These are phyloP conservation scores for Pseudopyrenochaeta lycopersici DNA, from an alignment of 2,329 filamentous ascomycete species.

Conservation along the genomic window DNA sequence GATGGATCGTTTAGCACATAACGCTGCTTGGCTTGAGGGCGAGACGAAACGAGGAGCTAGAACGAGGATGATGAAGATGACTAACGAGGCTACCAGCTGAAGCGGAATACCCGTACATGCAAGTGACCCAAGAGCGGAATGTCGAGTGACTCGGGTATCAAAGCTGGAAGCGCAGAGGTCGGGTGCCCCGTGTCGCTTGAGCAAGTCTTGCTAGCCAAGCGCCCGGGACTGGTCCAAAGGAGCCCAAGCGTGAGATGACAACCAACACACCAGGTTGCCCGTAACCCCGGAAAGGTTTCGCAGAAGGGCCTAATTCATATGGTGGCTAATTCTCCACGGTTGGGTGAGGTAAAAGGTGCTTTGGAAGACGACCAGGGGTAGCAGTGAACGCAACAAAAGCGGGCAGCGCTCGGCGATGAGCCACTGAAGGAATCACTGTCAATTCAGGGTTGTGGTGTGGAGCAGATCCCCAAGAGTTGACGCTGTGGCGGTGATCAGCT, in stretches of 20 bases:
- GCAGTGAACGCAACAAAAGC: constrained; percentile 21
- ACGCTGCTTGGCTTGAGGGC: constrained; percentile 28
- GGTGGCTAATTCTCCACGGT: constrained; percentile 26
- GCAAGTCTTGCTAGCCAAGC: constrained; percentile 29
- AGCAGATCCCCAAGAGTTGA: constrained; percentile 29
- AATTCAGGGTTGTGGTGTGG: constrained; percentile 19
- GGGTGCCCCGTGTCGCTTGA: constrained; percentile 39
- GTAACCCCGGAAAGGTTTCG: constrained; percentile 8
- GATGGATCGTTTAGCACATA: constrained; percentile 31
- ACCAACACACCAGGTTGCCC: constrained; percentile 7
- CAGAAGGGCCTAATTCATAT: constrained; percentile 22
- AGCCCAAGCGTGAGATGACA: constrained; percentile 20
- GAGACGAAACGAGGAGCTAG: constrained; percentile 14
- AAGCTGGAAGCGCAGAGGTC: constrained; percentile 28
- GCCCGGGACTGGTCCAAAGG: constrained; percentile 12
- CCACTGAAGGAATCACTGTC: constrained; percentile 19
- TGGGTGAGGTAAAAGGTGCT: constrained; percentile 24
- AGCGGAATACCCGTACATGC: constrained; percentile 35
- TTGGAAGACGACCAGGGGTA: constrained; percentile 27
- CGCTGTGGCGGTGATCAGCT: constrained; percentile 42
- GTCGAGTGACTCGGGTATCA: constrained; percentile 30
- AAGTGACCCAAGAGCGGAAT: constrained; percentile 29
- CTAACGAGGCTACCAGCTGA: constrained; percentile 35
- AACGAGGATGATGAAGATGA: constrained; percentile 20
- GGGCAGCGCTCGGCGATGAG: constrained; percentile 24